Evolutionary conservation across 768 basidiomycete species (phyloP).

Genomic region (Serendipita sp.): DNA sequence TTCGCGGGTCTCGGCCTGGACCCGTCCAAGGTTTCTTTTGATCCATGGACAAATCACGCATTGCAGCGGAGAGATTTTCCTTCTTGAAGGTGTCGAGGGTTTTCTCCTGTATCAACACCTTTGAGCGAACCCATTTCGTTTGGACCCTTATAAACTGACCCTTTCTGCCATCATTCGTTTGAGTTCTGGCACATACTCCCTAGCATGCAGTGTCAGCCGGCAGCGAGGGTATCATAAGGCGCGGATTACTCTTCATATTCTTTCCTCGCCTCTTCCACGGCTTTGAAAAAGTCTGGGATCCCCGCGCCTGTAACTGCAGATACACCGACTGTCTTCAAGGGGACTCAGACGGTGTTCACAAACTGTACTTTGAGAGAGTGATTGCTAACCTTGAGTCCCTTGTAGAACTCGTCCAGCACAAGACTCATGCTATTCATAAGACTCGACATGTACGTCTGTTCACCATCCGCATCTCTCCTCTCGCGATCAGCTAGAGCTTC

Average conservation of each 20-base stretch:
- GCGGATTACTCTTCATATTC: slow-evolving; percentile 72
- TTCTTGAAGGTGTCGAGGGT: slow-evolving; percentile 49
- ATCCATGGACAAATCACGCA: slow-evolving; percentile 69
- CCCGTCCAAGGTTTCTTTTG: slow-evolving; percentile 21
- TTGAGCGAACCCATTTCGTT: background rate
- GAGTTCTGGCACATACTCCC: slow-evolving; percentile 86
- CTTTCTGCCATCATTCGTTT: slow-evolving; percentile 36
- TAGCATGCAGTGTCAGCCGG: slow-evolving; percentile 19
- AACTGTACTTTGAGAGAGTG: background rate
- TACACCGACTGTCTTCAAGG: slow-evolving; percentile 73
- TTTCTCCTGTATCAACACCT: slow-evolving; percentile 36
- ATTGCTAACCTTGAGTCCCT: slow-evolving; percentile 64
- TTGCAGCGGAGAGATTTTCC: slow-evolving; percentile 59
- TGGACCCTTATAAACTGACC: slow-evolving; percentile 6
- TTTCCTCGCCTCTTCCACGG: slow-evolving; percentile 70
- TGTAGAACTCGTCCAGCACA: slow-evolving; percentile 96
- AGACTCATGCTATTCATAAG: slow-evolving; percentile 99
- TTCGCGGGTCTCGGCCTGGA: slow-evolving; percentile 34
- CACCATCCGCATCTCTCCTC: slow-evolving; percentile 62
- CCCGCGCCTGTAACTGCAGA: slow-evolving; percentile 94
- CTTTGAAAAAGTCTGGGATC: slow-evolving; percentile 78
- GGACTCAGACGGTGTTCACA: background rate
- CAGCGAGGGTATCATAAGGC: background rate
- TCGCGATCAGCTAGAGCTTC: slow-evolving; percentile 60
- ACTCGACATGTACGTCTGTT: slow-evolving; percentile 95